These are phyloP conservation scores for Vitis hybrid DNA, from an alignment of 177 flowering plant species.

Conservation along the genomic window DNA sequence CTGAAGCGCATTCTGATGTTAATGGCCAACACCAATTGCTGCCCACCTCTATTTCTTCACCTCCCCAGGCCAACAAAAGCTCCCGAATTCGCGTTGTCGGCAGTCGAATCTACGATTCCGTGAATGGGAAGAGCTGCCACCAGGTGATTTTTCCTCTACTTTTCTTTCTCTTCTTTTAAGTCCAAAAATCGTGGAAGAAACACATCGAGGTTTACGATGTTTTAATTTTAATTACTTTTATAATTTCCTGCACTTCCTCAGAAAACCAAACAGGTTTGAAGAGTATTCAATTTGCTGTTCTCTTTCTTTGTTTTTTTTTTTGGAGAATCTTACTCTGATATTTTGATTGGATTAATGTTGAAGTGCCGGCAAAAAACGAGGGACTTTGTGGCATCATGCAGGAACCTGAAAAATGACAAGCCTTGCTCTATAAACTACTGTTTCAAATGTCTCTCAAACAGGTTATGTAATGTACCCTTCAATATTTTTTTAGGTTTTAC, in stretches of 20 bases:
- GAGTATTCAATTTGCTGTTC: neutral
- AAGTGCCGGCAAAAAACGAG: conserved; percentile 83
- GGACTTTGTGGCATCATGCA: conserved; percentile 52
- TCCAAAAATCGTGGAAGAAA: too few relatives aligned
- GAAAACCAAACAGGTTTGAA: too few relatives aligned
- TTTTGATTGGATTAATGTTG: conserved; percentile 10
- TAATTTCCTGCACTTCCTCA: too few relatives aligned
- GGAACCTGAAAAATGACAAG: conserved; percentile 34
- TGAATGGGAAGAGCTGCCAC: conserved; percentile 60
- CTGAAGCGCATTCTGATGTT: neutral
- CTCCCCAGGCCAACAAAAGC: conserved; percentile 19
- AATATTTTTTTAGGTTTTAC: neutral
- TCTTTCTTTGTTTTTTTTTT: neutral
- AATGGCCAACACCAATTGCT: neutral
- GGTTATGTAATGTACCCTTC: conserved; percentile 30
- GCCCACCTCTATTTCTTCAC: neutral
- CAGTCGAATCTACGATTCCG: conserved; percentile 50
- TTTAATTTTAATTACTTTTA: too few relatives aligned
- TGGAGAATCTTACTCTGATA: neutral
- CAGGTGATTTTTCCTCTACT: conserved; percentile 39
- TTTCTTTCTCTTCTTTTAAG: too few relatives aligned
- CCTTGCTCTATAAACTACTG: conserved; percentile 57
- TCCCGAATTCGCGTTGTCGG: conserved; percentile 46
- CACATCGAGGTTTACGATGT: too few relatives aligned
- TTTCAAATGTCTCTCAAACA: conserved; percentile 69